These are phyloP conservation scores for Curvularia sp. DNA, from an alignment of 2,329 filamentous ascomycete species.

Conservation along the genomic window DNA sequence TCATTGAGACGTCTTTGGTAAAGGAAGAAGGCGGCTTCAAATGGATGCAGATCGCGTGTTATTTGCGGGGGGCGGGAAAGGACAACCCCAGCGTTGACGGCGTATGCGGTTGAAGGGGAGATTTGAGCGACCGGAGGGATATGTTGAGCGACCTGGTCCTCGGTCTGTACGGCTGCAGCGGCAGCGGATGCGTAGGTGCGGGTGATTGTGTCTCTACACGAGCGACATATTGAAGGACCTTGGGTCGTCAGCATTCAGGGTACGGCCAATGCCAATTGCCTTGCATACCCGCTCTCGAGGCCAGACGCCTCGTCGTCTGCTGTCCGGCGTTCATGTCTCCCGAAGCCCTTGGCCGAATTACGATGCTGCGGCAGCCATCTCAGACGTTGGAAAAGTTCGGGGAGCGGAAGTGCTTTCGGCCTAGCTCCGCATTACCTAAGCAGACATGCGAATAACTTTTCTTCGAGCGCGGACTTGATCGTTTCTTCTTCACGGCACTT, in stretches of 20 bases:
- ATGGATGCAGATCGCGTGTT: conserved; percentile 81
- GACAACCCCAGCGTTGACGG: conserved; percentile 71
- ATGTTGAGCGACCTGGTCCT: conserved; percentile 36
- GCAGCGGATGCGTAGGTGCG: conserved; percentile 47
- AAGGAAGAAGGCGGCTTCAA: conserved; percentile 93
- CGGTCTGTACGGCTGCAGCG: conserved; percentile 49
- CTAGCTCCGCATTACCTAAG: conserved; percentile 32
- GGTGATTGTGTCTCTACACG: conserved; percentile 54
- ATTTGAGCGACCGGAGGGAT: conserved; percentile 45
- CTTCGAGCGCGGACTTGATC: conserved; percentile 24
- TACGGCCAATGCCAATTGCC: conserved; percentile 5
- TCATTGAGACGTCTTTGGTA: conserved; percentile 98
- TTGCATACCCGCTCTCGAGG: conserved; percentile 49
- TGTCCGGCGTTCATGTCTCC: conserved; percentile 55
- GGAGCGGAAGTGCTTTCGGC: conserved; percentile 41
- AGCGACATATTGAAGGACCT: conserved; percentile 56
- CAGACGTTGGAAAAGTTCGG: conserved; percentile 38
- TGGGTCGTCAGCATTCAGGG: conserved; percentile 36
- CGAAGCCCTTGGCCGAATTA: conserved; percentile 14
- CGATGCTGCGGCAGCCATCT: conserved; percentile 23
- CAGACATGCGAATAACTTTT: conserved; percentile 28
- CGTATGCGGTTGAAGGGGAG: conserved; percentile 56
- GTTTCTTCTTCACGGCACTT: conserved; percentile 66
- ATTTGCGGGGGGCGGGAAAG: conserved; percentile 88
- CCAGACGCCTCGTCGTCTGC: conserved; percentile 55